Evolutionary conservation across 2,329 filamentous ascomycete genomes (phyloP), one percentile per base, ranked within the genome.

Genomic region (Sclerotinia spermophila): DNA sequence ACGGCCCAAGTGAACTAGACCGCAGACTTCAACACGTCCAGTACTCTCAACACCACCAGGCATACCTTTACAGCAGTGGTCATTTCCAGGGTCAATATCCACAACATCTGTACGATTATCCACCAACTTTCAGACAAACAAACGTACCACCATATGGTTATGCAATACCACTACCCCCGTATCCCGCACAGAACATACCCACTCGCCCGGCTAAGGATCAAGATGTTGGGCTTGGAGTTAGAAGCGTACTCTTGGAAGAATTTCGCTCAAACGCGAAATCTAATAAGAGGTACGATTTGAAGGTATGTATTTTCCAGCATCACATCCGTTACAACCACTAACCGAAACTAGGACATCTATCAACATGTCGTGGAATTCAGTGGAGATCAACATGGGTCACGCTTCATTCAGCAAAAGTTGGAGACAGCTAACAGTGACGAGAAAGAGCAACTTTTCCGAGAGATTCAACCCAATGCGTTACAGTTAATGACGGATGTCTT

Each of bases 401-500:
- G 96, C 1, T 97, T 97, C 80, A 97, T 99, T 71, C 96, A 99
- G 79, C 88, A 91, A 75, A 97, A 97, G 81, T 86, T 99, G 4
- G 92, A 96, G 80, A 91, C 89, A 1, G 96, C 96, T 69, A 97
- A 97, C 79, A 97, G 94, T 77, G 96, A 98, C 72, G 95, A 97
- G 78, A 98, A 97, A 81, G 93, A 97, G 44, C 90, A 90, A 70
- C 87, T 98, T 0, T 98, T 97, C 83, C 85, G 86, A 0, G 96
- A 98, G 80, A 93, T 99, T 60, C 87, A 92, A 76, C 87, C 89
- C 0, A 96, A 99, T 75, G 89, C 91, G 1, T 81, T 97, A 42
- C 93, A 95, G 78, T 83, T 99, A 62, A 97, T 97, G 93, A 95
- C 91, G 60, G 96, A 98, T 79, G 91, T 98, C 0, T 99, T 97